phyloP scores from a whole-genome alignment of 306 rosid species.

The Fagus crenata region DNA sequence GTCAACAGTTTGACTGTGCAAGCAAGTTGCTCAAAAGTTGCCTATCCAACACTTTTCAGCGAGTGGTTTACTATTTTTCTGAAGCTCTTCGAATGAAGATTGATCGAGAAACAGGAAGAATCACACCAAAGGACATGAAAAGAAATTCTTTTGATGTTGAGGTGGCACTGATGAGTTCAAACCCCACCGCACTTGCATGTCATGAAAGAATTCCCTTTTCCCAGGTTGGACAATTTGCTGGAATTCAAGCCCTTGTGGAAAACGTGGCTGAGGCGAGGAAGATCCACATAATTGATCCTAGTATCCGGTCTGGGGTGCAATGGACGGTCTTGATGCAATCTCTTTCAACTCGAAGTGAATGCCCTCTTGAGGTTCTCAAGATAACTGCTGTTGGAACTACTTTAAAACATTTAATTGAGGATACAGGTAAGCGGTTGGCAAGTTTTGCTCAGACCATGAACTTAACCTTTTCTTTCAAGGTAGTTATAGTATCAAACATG shows the following conservation, averaged over 20 bases:
- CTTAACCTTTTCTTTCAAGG: conserved; percentile 47
- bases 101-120: conserved; percentile 53
- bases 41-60: no score
- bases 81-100: conserved; percentile 59
- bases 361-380: conserved; percentile 38
- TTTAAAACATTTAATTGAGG: conserved; percentile 20
- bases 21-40: conserved; percentile 41
- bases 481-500: conserved; percentile 48
- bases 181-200: conserved; percentile 29
- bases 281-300: conserved; percentile 40
- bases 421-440: conserved; percentile 32
- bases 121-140: conserved; percentile 8
- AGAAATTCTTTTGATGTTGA: conserved; percentile 34
- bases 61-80: conserved; percentile 50
- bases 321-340: conserved; percentile 46
- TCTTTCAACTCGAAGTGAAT: conserved; percentile 24
- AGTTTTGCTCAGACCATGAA: conserved; percentile 43
- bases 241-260: conserved; percentile 45
- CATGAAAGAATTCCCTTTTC: conserved; percentile 32
- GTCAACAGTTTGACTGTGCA: conserved; percentile 50
- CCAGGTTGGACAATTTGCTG: conserved; percentile 28
- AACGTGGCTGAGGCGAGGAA: conserved; percentile 30
- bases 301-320: conserved; percentile 35
- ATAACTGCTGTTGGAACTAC: conserved; percentile 33
- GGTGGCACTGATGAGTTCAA: conserved; percentile 24